phyloP scores from a whole-genome alignment of 257 asterid species.

The Ajuga chamaepitys region DNA sequence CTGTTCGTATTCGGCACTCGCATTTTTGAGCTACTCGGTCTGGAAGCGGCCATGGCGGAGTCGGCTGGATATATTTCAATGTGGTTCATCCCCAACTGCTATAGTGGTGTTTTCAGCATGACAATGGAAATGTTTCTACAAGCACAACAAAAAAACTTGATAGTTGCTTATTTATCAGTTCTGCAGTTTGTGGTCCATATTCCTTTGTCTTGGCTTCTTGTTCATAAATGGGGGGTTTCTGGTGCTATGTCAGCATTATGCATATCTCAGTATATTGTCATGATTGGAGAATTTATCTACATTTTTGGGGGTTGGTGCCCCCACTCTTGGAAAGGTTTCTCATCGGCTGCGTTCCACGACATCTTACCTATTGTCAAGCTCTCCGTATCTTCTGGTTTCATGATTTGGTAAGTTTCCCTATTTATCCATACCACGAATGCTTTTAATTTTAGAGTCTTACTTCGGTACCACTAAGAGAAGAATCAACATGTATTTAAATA shows the following conservation, averaged over 20 bases:
- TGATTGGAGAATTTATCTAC: neutral
- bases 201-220: slow-evolving; percentile 11
- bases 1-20: slow-evolving; percentile 32
- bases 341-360: slow-evolving; percentile 29
- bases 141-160: slow-evolving; percentile 13
- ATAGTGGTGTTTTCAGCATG: neutral
- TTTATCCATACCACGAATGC: too few relatives aligned
- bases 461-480: too few relatives aligned
- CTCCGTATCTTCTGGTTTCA: slow-evolving; percentile 12
- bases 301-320: slow-evolving; percentile 41
- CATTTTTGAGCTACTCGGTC: slow-evolving; percentile 14
- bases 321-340: slow-evolving; percentile 40
- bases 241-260: slow-evolving; percentile 18
- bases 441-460: too few relatives aligned
- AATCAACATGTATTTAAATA: too few relatives aligned
- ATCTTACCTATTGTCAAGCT: slow-evolving; percentile 16
- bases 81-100: slow-evolving; percentile 11
- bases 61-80: slow-evolving; percentile 11
- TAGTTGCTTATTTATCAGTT: slow-evolving; percentile 10
- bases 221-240: neutral
- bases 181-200: slow-evolving; percentile 7
- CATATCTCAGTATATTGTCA: slow-evolving; percentile 14
- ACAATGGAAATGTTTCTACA: slow-evolving; percentile 21
- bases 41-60: neutral
- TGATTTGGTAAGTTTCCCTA: too few relatives aligned